Percentiles rank a stretch among this genome's conserved stretches.
Evolutionary conservation across 345 rosid species (phyloP).

Genomic region (Combretum micranthum): DNA sequence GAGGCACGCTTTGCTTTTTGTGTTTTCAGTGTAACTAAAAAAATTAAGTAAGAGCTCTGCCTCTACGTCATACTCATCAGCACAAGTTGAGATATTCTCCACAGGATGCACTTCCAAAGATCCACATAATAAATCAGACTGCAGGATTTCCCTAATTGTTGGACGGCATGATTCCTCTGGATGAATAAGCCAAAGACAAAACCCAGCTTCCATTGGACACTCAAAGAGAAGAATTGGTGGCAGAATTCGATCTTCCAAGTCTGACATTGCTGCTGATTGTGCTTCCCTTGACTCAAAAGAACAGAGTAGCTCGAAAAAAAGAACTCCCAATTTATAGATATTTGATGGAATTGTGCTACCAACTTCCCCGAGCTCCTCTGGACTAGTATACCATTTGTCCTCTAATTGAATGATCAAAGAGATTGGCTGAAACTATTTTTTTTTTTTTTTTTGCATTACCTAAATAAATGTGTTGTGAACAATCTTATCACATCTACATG

Average conservation of each 20-base stretch:
- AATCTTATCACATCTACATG: too few species aligned
- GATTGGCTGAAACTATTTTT: too few species aligned
- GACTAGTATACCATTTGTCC: constrained; percentile 59
- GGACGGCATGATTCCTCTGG: constrained; percentile 72
- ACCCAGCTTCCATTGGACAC: constrained; percentile 61
- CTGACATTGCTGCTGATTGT: too few species aligned
- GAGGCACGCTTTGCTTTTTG: too few species aligned
- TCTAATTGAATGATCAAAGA: constrained; percentile 32
- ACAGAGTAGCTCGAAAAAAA: constrained; percentile 86
- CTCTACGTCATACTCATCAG: constrained; percentile 39
- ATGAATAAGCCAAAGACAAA: constrained; percentile 83
- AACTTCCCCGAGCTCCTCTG: constrained; percentile 46
- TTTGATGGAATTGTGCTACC: constrained; percentile 41
- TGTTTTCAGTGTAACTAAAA: too few species aligned
- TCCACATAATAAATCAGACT: constrained; percentile 49
- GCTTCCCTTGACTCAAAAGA: too few species aligned
- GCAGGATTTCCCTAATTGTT: constrained; percentile 73
- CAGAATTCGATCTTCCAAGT: too few species aligned
- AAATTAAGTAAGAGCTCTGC: too few species aligned
- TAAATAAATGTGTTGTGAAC: too few species aligned
- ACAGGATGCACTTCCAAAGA: constrained; percentile 18
- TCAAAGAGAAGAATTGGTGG: too few species aligned
- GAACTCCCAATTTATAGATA: constrained; percentile 63
- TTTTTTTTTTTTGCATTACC: too few species aligned
- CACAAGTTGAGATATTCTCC: constrained; percentile 22